Evolutionary conservation across 2,329 filamentous ascomycete species (phyloP), one percentile per base, ranked within the genome.

Genomic region (Xenoacremonium recifei): DNA sequence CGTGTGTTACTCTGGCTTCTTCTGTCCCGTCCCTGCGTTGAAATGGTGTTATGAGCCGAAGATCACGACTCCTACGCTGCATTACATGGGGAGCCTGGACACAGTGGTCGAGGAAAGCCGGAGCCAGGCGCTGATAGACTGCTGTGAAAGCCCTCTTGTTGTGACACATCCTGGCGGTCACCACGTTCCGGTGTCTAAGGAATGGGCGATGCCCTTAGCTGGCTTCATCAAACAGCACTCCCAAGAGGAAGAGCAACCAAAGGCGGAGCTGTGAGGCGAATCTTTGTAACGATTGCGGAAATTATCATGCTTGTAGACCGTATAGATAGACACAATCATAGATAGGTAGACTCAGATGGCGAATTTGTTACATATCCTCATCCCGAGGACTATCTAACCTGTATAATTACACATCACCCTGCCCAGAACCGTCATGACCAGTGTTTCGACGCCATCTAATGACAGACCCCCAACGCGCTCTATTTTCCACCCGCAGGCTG

Each of bases 81-180:
- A 96, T 68, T 85, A 90, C 53, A 64, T 96, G 19, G 92, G 92
- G 1, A 85, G 82, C 40, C 70, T 96, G 53, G 92, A 96, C 69
- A 89, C 85, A 3, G 88, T 96, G 1, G 91, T 97, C 1, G 87
- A 90, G 21, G 91, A 96, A 70, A 66, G 67, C 39, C 72, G 88
- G 58, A 88, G 81, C 62, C 71, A 78, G 55, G 77, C 72, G 17
- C 66, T 96, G 44, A 75, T 87, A 3, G 82, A 89, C 18, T 73
- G 70, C 44, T 90, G 79, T 63, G 75, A 63, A 49, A 73, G 73
- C 50, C 70, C 74, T 0, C 34, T 72, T 59, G 72, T 80, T 50
- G 60, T 80, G 54, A 77, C 85, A 55, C 89, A 95, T 65, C 91
- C 92, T 2, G 92, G 92, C 6, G 91, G 91, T 0, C 92, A 97